These are phyloP conservation scores for Candida ficus DNA, from an alignment of 805 yeast genomes.

Conservation along the genomic window DNA sequence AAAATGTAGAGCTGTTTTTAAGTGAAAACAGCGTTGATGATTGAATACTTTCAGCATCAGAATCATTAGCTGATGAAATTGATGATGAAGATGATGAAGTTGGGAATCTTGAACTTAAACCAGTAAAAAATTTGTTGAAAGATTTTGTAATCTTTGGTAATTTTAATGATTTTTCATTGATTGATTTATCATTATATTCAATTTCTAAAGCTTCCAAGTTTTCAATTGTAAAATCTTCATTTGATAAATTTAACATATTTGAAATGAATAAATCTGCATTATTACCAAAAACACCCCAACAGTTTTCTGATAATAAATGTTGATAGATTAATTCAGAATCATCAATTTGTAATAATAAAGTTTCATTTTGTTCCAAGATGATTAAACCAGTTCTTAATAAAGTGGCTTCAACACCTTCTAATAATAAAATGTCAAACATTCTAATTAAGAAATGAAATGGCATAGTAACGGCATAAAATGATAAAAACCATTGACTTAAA, in stretches of 20 bases:
- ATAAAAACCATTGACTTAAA: constrained; percentile 63
- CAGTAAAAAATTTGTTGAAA: constrained; percentile 8
- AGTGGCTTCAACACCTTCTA: constrained; percentile 49
- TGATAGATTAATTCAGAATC: constrained; percentile 38
- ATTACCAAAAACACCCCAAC: constrained; percentile 37
- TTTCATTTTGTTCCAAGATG: constrained; percentile 43
- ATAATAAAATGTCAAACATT: constrained; percentile 45
- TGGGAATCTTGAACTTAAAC: constrained; percentile 5
- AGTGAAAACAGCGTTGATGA: constrained; percentile 12
- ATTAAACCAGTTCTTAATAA: constrained; percentile 54
- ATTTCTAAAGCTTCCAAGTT: constrained; percentile 7
- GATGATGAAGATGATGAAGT: constrained; percentile 9
- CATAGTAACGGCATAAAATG: constrained; percentile 55
- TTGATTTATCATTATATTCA: constrained; percentile 2
- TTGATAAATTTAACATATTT: constrained; percentile 22
- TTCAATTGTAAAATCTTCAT: constrained; percentile 9
- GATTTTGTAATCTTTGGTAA: constrained; percentile 4
- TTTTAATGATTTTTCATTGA: background rate
- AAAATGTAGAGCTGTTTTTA: constrained; percentile 14
- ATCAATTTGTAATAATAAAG: constrained; percentile 28
- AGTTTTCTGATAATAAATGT: constrained; percentile 33
- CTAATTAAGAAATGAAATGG: constrained; percentile 46
- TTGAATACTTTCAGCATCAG: constrained; percentile 6
- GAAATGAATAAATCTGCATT: constrained; percentile 31
- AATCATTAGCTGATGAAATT: constrained; percentile 8